These are phyloP conservation scores for Fraxinus floribunda DNA, from an alignment of 305 asterid species.

Conservation along the genomic window DNA sequence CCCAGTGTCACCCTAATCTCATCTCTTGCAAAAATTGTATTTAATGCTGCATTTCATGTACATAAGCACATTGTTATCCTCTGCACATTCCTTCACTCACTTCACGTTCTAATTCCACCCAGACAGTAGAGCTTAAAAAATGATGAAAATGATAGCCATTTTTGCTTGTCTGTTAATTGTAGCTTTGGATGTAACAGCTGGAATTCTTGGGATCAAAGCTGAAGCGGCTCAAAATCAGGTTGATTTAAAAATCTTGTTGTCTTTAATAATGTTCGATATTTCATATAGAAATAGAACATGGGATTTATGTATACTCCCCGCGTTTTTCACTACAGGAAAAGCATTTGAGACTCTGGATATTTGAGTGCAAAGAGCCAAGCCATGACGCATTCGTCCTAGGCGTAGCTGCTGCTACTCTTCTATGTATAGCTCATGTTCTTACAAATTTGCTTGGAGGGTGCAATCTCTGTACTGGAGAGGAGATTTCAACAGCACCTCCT, in stretches of 20 bases:
- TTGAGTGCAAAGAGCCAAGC: constrained; percentile 51
- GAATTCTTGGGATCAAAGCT: constrained; percentile 74
- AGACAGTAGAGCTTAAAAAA: constrained; percentile 1
- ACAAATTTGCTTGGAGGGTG: constrained; percentile 86
- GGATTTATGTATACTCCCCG: not conserved
- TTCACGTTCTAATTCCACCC: not conserved
- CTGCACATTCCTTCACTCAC: not conserved
- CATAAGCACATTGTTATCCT: not conserved
- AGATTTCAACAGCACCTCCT: constrained; percentile 56
- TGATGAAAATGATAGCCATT: constrained; percentile 56
- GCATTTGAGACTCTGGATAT: constrained; percentile 10
- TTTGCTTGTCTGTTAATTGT: constrained; percentile 61
- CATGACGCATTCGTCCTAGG: constrained; percentile 68
- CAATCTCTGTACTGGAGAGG: constrained; percentile 51
- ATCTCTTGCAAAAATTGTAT: not conserved
- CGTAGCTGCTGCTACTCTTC: constrained; percentile 60
- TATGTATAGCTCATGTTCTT: constrained; percentile 71
- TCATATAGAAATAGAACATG: not conserved
- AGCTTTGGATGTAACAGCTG: constrained; percentile 65
- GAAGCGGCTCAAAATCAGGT: constrained; percentile 85
- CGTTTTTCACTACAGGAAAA: not conserved
- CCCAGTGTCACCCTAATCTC: not conserved
- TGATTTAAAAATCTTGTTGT: not conserved
- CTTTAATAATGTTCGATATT: not conserved
- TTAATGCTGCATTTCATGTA: not conserved